Percentiles rank a stretch among this genome's conserved stretches.
These are phyloP conservation scores for Pythium vanterpoolii DNA, from an alignment of 352 stramenopile species.

Conservation along the genomic window DNA sequence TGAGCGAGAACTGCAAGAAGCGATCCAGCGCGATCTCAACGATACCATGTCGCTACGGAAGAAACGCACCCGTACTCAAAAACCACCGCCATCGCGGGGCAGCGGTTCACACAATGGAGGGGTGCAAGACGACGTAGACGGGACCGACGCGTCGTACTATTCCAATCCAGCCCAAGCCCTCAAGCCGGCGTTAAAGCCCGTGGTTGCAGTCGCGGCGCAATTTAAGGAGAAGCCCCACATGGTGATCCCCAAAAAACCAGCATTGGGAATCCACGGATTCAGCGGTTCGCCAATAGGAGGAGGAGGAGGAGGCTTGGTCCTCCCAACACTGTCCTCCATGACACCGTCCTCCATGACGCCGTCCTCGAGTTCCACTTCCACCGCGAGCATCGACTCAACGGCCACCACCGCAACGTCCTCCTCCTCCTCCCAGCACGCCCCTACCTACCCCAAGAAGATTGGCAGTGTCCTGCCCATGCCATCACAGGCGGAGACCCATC, in stretches of 20 bases:
- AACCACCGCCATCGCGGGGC: conserved; percentile 31
- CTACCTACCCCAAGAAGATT: conserved; percentile 8
- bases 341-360: conserved; percentile 28
- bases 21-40: conserved; percentile 64
- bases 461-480: conserved; percentile 21
- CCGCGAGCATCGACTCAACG: conserved; percentile 21
- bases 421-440: neutral
- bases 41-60: conserved; percentile 56
- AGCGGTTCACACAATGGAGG: neutral
- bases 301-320: neutral
- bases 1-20: conserved; percentile 64
- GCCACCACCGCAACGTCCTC: neutral
- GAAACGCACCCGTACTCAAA: conserved; percentile 50
- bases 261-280: conserved; percentile 13
- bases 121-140: neutral
- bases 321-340: conserved; percentile 27
- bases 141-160: neutral
- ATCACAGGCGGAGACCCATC: neutral
- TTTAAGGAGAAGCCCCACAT: conserved; percentile 16
- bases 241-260: conserved; percentile 22
- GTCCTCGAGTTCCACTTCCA: conserved; percentile 28
- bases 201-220: neutral
- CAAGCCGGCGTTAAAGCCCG: conserved; percentile 17
- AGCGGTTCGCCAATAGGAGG: neutral
- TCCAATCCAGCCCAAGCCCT: conserved; percentile 1